Evolutionary conservation across 176 grass and related monocot species (phyloP), one percentile per base, ranked within the genome.

Genomic region (Triticum urartu): DNA sequence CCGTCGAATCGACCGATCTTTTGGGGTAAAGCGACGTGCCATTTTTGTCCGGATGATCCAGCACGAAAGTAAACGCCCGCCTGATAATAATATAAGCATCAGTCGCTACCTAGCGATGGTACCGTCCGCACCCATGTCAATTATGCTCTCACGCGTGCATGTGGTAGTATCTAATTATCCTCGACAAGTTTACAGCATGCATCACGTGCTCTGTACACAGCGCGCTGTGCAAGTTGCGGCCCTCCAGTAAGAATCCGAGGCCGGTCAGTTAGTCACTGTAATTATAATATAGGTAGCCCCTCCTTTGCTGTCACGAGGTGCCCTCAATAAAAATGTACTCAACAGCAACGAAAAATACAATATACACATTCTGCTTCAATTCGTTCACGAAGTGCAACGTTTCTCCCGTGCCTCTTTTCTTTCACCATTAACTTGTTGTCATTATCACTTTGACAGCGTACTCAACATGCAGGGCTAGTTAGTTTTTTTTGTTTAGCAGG

Each of bases 191-290:
- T 40, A 25, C 56, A 59, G 18, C 56, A 9, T 21, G 56, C 18
- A 6, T 28, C 34, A 72, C 54, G 77, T 71, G 39, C 48, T 52
- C 15, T 17, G 14, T 52, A 17, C 14, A 15, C 12, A 50, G 48
- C n/a, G 39, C 39, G 54, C 13, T 83, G 52, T 88, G n/a, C 87
- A 83, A 72, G 84, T 28, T 71, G 50, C 64, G 80, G 80, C 81
- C 14, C 9, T 25, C 79, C 86, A 81, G 28, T 30, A 30, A 30
- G 28, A 33, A 66, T 28, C 64, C 58, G 68, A 67, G 14, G 32
- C 30, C 13, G 0, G 8, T 5, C 5, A 45, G 10, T 32, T 11
- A 5, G 3, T 58, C 28, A 3, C 15, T 20, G 17, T 25, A 28
- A 20, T 18, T 54, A 54, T 54, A 54, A 48, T 48, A 50, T 30